Percentiles rank a stretch among this genome's conserved stretches.
These are phyloP conservation scores for Geranomyces michiganensis DNA, from an alignment of 192 early-diverging fungal genomes.

Conservation along the genomic window DNA sequence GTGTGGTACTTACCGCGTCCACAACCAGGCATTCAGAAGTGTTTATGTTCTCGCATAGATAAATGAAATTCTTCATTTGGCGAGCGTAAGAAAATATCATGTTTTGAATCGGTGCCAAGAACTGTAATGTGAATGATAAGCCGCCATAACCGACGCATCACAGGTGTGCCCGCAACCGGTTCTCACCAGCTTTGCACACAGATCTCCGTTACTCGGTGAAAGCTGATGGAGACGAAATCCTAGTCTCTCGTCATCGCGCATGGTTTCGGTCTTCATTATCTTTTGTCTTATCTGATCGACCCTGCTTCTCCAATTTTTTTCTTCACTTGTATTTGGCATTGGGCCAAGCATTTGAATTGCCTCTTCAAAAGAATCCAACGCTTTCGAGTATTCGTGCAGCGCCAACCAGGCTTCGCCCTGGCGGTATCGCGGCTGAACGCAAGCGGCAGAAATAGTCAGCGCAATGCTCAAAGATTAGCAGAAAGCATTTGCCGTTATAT, in stretches of 20 bases:
- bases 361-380: conserved; percentile 37
- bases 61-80: conserved; percentile 85
- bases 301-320: not conserved
- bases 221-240: conserved; percentile 69
- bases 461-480: conserved; percentile 24
- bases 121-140: conserved; percentile 32
- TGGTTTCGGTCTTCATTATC: conserved; percentile 8
- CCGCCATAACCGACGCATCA: too few relatives aligned
- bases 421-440: conserved; percentile 41
- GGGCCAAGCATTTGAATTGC: conserved; percentile 19
- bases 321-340: not conserved
- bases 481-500: conserved; percentile 46
- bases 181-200: conserved; percentile 43
- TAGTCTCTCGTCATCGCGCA: conserved; percentile 23
- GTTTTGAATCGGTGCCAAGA: conserved; percentile 73
- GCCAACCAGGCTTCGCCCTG: conserved; percentile 40
- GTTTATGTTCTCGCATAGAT: conserved; percentile 72
- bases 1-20: conserved; percentile 64
- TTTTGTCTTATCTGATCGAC: conserved; percentile 26
- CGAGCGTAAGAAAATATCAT: conserved; percentile 76
- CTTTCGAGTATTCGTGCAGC: conserved; percentile 22
- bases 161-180: too few relatives aligned
- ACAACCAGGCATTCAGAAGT: conserved; percentile 77
- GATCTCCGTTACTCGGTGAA: conserved; percentile 67
- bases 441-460: not conserved